A percentile compares a stretch with the other conserved stretches of the same genome.
Conservation (phyloP, 805 yeast genomes). For the Ogataea pini region DNA sequence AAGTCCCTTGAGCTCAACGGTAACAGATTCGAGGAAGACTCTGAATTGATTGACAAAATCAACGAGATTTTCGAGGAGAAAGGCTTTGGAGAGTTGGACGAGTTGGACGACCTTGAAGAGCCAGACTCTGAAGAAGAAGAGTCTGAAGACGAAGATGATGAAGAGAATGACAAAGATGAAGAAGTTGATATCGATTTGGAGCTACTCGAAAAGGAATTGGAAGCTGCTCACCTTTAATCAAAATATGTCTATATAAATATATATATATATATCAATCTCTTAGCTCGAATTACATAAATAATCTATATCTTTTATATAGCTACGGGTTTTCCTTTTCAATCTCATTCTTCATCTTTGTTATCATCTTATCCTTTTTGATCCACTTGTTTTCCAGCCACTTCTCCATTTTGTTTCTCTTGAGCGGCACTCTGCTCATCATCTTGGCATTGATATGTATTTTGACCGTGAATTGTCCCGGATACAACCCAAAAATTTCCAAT, state of each 20-base stretch:
- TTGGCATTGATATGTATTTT: constrained; percentile 51
- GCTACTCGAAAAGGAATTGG: constrained; percentile 55
- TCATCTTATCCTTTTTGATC: constrained; percentile 63
- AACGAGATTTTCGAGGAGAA: constrained; percentile 64
- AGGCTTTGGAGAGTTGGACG: constrained; percentile 84
- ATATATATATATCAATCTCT: neutral
- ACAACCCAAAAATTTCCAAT: constrained; percentile 38
- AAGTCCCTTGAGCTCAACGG: constrained; percentile 84
- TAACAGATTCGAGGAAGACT: constrained; percentile 88
- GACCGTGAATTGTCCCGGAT: constrained; percentile 35
- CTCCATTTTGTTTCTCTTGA: constrained; percentile 57
- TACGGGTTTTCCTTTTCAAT: constrained; percentile 10
- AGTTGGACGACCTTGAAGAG: constrained; percentile 93
- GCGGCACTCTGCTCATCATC: constrained; percentile 48
- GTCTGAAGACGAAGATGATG: constrained; percentile 58
- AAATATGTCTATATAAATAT: too few relatives aligned
- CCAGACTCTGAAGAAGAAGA: constrained; percentile 69
- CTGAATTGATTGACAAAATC: constrained; percentile 63
- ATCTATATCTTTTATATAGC: neutral
- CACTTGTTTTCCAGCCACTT: constrained; percentile 77
- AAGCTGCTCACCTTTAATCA: constrained; percentile 33
- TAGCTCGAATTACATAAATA: neutral
- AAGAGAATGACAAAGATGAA: constrained; percentile 54
- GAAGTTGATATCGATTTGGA: constrained; percentile 42
- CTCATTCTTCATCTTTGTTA: constrained; percentile 40